Base-by-base conservation (phyloP, 164 flowering plant genomes). In the Malania oleifera region DNA sequence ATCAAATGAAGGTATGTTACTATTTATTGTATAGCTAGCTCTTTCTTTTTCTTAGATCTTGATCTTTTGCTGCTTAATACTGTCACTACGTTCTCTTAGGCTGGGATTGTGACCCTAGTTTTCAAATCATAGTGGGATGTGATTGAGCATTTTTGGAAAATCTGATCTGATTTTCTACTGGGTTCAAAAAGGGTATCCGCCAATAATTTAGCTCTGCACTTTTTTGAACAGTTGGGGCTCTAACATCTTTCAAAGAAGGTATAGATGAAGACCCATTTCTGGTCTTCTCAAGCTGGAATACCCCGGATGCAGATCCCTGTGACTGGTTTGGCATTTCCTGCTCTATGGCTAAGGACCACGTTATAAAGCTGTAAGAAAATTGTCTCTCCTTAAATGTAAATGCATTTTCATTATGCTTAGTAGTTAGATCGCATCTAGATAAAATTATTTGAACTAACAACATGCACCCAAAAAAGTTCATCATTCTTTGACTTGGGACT, bases 191-290 rank as follows among this genome's bases (percentile, higher is more conserved):
- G 35, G 35, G 35, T 9, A 31, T 31, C 55, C 60, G 49, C 14
- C 15, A 37, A 7, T 40, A 37, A 24, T 2, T 5, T 38, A 8
- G 9, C 15, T 15, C 23, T 48, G 18, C 27, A 37, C 35, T n/a
- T 19, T 29, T 66, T 70, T 63, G 54, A 11, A 23, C 73, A 90
- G 97, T 85, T 70, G 62, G 20, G 51, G 90, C 86, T 13, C 82
- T 90, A 1, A 61, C 49, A 37, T 62, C 74, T 48, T 85, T 90
- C 73, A 90, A 78, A 71, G 85, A 80, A 67, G 84, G 78, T 23
- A 80, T 90, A 39, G 78, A 71, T 67, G 92, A 87, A 34, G 97
- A 90, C 77, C 95, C 97, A 18, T 65, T 48, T 52, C 46, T 73
- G 63, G 78, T 80, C 56, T 60, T 85, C 57, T 78, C 87, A 51